Base-by-base conservation (phyloP, 768 basidiomycete species). In the Cyclocybe aegerita region DNA sequence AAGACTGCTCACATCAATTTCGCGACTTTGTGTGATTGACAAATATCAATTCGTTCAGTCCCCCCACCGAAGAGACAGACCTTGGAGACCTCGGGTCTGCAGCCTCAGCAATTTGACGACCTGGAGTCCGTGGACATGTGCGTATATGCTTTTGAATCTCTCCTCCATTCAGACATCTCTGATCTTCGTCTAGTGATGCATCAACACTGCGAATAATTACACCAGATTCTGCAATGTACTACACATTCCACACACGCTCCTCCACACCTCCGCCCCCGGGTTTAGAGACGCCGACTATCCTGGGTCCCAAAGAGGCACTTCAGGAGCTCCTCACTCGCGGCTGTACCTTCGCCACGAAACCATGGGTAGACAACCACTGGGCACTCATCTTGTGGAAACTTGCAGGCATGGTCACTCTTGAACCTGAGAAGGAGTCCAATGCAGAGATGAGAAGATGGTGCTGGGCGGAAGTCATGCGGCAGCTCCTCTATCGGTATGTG, bases 281-380 rank as follows among this genome's bases (percentile, higher is more conserved):
- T 37, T 52, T 56, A 9, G 59, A 60, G 32, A 53, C 63, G 17
- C n/a, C 48, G 7, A 57, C 55, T 4, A n/a, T 57, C 7, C 69
- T 82, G 0, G 86, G 80, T 9, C 69, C 83, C n/a, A 56, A 70
- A 1, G 79, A 76, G 9, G 88, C 83, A 1, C 68, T 87, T 12
- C 64, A 76, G 17, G 73, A 82, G 50, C 68, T 93, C 8, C 69
- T 76, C 3, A 65, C 65, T 16, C 70, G 63, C 7, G 90, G 88
- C 0, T 94, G 92, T 54, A 64, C 60, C 2, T 75, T 92, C 16
- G 89, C 82, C 2, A 89, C 84, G 7, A 73, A 82, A 55, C 67
- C 74, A 16, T 99, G 97, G 97, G 85, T 97, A 1, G 81, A 88
- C 44, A 98, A 98, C 60, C 94, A 97, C 59, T 99, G 93, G 90